A percentile compares a stretch with the other conserved stretches of the same genome.
These are phyloP conservation scores for Populus davidiana DNA, from an alignment of 345 rosid genomes.

Conservation along the genomic window DNA sequence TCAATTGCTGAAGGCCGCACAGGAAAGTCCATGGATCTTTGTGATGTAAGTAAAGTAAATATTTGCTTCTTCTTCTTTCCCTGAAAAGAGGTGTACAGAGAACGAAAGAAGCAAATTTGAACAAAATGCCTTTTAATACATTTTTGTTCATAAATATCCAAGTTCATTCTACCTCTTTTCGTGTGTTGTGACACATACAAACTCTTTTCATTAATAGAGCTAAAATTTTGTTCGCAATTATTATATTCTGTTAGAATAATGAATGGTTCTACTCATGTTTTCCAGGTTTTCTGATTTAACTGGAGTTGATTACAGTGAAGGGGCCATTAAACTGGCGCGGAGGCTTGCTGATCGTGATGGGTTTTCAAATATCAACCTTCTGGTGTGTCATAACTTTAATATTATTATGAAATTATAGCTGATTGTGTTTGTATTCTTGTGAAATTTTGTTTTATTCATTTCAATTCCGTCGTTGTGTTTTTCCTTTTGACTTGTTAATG, in stretches of 20 bases:
- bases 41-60: not conserved
- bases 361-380: constrained; percentile 56
- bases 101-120: not conserved
- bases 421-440: not conserved
- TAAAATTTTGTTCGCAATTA: not conserved
- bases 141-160: not conserved
- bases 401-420: constrained; percentile 1
- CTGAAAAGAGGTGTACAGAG: not conserved
- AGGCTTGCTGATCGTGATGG: constrained; percentile 86
- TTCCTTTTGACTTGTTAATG: not conserved
- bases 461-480: not conserved
- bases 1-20: not conserved
- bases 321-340: constrained; percentile 79
- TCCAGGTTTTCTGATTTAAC: constrained; percentile 88
- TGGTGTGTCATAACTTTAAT: constrained; percentile 46
- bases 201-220: too few relatives aligned
- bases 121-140: not conserved
- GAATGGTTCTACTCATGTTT: constrained; percentile 5
- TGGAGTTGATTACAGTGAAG: constrained; percentile 89
- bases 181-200: not conserved
- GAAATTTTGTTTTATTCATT: not conserved
- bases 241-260: not conserved
- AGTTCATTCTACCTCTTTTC: not conserved
- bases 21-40: not conserved
- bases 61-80: not conserved